Evolutionary conservation across 805 yeast species (phyloP).

Genomic region (Saturnispora sekii): DNA sequence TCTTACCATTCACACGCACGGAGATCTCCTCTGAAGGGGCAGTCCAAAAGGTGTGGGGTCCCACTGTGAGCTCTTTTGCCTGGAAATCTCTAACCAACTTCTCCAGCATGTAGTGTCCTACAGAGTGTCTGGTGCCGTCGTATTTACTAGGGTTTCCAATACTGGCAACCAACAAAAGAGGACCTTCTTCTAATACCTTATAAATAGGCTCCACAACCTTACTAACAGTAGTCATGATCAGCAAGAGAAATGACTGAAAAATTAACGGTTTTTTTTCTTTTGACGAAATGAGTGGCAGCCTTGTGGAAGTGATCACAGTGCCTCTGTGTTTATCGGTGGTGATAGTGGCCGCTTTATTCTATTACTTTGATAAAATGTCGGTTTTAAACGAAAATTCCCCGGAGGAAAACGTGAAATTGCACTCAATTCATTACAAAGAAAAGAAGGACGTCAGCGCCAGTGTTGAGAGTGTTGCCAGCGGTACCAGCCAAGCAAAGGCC

Average conservation of each 20-base stretch:
- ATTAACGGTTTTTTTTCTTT: background rate
- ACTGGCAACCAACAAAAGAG: conserved; percentile 34
- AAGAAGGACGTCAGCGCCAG: background rate
- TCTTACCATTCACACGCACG: background rate
- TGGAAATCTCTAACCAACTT: conserved; percentile 1
- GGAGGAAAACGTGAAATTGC: conserved; percentile 15
- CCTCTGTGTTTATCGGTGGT: conserved; percentile 15
- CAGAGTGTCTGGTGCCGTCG: conserved; percentile 62
- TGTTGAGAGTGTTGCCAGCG: background rate
- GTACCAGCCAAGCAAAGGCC: background rate
- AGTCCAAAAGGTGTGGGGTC: background rate
- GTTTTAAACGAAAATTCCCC: conserved; percentile 14
- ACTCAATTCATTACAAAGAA: conserved; percentile 2
- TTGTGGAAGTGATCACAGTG: conserved; percentile 17
- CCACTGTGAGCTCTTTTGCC: background rate
- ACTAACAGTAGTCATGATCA: background rate
- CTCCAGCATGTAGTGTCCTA: conserved; percentile 54
- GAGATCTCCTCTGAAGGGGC: background rate
- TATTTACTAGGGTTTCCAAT: conserved; percentile 70
- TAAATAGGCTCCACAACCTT: background rate
- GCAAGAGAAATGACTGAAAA: background rate
- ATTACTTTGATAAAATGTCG: conserved; percentile 19
- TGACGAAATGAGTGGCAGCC: conserved; percentile 1
- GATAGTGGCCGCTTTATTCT: conserved; percentile 14
- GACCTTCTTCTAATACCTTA: conserved; percentile 12